Base-by-base conservation (phyloP, 1,284 basidiomycete genomes). In the Uromyces viciae-fabae region DNA sequence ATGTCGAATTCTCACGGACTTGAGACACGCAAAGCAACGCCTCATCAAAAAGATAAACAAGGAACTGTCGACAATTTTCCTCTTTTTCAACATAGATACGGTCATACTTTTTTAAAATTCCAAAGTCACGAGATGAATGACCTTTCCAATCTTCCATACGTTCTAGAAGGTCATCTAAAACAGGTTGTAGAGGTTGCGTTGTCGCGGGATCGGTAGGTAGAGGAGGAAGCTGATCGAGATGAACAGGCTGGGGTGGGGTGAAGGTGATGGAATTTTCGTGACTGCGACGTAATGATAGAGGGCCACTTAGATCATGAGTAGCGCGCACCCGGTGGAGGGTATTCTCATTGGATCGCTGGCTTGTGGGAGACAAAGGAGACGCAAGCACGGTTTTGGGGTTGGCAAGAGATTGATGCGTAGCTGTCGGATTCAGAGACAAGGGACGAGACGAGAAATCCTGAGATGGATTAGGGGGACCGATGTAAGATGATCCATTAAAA, bases 31-130 rank as follows among this genome's bases (percentile, higher is more conserved):
- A 99, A 82, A 98, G 94, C 82, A 99, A 92, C 14, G 96, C 96
- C 85, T 98, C 94, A 84, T 92, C 91, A 90, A 98, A 98, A 56
- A 99, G 90, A 87, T 98, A 98, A 81, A 98, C 93, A 85, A 92
- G 93, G 86, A 96, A 95, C 85, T 96, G 93, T 79, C 94, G 90
- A 36, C 94, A 91, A 78, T 94, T 90, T 14, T 91, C 87, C 83
- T 95, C 94, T 80, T 95, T 91, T 68, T 94, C 90, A 58, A 98
- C 94, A 62, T 91, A 91, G 40, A 98, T 88, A 66, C 94, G 89
- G 86, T 98, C 95, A 86, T 94, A 97, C 89, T 98, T 93, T 83
- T 92, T 91, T 58, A 98, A 88, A 0, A 91, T 89, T 0, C 96
- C 96, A 49, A 98, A 90, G 31, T 86, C 85, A 71, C 93, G 92